Percentiles rank a stretch among this genome's conserved stretches.
phyloP scores from a whole-genome alignment of 2,329 filamentous ascomycete genomes.

The Fusarium luffae region DNA sequence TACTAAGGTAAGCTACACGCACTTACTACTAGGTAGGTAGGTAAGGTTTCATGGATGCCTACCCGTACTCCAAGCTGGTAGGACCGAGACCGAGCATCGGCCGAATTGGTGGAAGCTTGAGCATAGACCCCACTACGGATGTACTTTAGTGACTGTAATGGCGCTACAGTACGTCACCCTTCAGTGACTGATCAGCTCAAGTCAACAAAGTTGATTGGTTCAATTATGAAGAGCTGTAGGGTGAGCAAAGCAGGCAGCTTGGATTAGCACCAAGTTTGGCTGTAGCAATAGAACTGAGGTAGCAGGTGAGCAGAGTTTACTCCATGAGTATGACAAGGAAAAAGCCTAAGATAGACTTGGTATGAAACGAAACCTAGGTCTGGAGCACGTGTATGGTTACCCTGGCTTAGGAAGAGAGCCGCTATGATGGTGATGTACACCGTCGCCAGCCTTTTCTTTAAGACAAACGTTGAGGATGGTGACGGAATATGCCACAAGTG shows the following conservation, averaged over 20 bases:
- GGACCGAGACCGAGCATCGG: not conserved
- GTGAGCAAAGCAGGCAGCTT: not conserved
- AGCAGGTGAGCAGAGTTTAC: slow-evolving; percentile 5
- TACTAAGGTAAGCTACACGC: not conserved
- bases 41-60: slow-evolving; percentile 6
- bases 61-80: not conserved
- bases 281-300: not conserved
- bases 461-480: not conserved
- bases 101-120: slow-evolving; percentile 3
- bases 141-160: not conserved
- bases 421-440: not conserved
- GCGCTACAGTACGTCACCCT: slow-evolving; percentile 15
- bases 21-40: not conserved
- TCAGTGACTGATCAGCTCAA: not conserved
- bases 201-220: not conserved
- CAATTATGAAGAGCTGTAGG: not conserved
- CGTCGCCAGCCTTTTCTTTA: not conserved
- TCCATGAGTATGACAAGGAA: not conserved
- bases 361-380: not conserved
- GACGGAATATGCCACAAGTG: not conserved
- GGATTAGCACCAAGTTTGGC: not conserved
- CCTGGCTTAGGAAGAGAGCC: too few species aligned
- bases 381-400: not conserved
- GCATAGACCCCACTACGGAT: not conserved
- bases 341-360: not conserved